Evolutionary conservation across 1,139 yeast genomes (phyloP).

Genomic region (Sugiyamaella xylanicola): DNA sequence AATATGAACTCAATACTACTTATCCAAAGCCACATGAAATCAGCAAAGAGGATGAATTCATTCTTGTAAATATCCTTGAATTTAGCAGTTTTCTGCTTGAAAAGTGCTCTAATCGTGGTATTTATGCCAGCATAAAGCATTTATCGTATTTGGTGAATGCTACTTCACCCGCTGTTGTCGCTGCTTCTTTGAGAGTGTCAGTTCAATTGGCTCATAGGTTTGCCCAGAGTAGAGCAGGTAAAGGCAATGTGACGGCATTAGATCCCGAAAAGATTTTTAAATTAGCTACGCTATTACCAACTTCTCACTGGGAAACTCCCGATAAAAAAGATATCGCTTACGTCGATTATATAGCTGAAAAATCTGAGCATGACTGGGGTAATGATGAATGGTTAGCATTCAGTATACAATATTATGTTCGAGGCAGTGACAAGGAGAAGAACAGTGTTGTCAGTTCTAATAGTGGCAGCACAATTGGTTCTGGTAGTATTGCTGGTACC

Average conservation of each 20-base stretch:
- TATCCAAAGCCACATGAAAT: constrained; percentile 52
- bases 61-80: constrained; percentile 56
- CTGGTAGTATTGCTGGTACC: constrained; percentile 9
- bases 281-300: constrained; percentile 39
- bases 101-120: constrained; percentile 66
- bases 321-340: constrained; percentile 32
- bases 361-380: constrained; percentile 28
- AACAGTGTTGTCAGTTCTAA: not conserved
- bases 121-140: constrained; percentile 68
- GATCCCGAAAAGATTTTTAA: constrained; percentile 37
- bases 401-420: constrained; percentile 37
- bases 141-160: constrained; percentile 62
- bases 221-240: constrained; percentile 48
- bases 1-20: constrained; percentile 56
- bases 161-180: constrained; percentile 60
- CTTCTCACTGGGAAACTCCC: constrained; percentile 32
- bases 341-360: constrained; percentile 34
- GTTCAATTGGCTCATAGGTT: constrained; percentile 63
- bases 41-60: constrained; percentile 49
- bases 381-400: constrained; percentile 34
- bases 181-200: constrained; percentile 66
- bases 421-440: constrained; percentile 4
- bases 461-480: not conserved
- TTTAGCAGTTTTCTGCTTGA: constrained; percentile 68
- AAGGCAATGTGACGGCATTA: constrained; percentile 43